Evolutionary conservation across 2,329 filamentous ascomycete species (phyloP).

Genomic region (Nothophaeocryptopus gaeumannii): DNA sequence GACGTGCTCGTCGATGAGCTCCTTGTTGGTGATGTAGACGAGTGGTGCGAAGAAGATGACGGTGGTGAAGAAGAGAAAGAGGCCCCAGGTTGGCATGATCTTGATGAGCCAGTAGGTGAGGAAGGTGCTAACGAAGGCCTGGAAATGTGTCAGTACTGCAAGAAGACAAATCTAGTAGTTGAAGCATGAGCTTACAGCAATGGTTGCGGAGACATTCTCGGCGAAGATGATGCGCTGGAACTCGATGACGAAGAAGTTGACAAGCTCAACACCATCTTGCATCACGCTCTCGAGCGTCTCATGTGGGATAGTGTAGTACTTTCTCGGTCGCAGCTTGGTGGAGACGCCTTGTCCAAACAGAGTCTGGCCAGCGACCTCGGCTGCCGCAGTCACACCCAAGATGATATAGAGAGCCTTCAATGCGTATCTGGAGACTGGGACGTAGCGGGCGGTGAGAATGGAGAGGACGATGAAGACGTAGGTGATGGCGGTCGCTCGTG

Average conservation of each 20-base stretch:
- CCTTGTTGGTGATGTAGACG: conserved; percentile 63
- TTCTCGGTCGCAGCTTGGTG: conserved; percentile 60
- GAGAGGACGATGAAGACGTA: conserved; percentile 55
- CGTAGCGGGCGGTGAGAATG: conserved; percentile 63
- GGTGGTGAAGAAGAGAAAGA: conserved; percentile 56
- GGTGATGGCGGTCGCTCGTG: conserved; percentile 60
- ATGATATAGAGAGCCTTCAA: conserved; percentile 60
- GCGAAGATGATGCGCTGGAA: conserved; percentile 65
- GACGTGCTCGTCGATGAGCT: conserved; percentile 61
- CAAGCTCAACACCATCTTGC: conserved; percentile 62
- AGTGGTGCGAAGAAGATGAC: conserved; percentile 60
- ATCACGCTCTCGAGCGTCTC: conserved; percentile 60
- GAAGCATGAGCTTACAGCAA: conserved; percentile 55
- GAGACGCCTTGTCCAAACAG: conserved; percentile 58
- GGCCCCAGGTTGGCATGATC: conserved; percentile 63
- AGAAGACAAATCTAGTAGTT: too few species aligned
- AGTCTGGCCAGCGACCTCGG: conserved; percentile 57
- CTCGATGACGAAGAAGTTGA: conserved; percentile 68
- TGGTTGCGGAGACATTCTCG: conserved; percentile 61
- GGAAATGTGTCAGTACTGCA: conserved; percentile 20
- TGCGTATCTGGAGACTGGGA: conserved; percentile 60
- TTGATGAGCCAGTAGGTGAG: conserved; percentile 64
- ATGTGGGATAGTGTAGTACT: conserved; percentile 65
- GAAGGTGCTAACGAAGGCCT: conserved; percentile 61
- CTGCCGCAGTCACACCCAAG: conserved; percentile 57